Percentiles rank a stretch among this genome's conserved stretches.
These are phyloP conservation scores for Pelargonium cotyledonis DNA, from an alignment of 441 rosid species.

Conservation along the genomic window DNA sequence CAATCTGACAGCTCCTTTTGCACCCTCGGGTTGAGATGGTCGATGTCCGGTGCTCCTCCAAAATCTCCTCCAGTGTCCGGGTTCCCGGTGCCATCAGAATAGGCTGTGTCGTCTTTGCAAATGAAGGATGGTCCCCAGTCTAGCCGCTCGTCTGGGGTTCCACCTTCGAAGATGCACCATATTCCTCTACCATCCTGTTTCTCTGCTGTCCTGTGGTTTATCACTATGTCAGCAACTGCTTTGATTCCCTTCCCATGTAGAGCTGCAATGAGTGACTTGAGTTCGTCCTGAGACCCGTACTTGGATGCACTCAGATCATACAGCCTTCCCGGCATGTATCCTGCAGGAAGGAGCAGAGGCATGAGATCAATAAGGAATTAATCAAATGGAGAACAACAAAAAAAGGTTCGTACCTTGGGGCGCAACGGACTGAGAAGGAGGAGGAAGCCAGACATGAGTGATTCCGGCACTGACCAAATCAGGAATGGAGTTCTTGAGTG, in stretches of 20 bases:
- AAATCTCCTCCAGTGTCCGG: constrained; percentile 49
- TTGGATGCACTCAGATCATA: constrained; percentile 67
- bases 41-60: constrained; percentile 63
- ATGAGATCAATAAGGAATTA: too few relatives aligned
- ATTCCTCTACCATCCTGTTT: constrained; percentile 59
- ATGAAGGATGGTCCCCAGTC: constrained; percentile 81
- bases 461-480: constrained; percentile 49
- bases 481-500: constrained; percentile 37
- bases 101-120: constrained; percentile 41
- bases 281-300: constrained; percentile 52
- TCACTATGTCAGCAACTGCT: constrained; percentile 69
- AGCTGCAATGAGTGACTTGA: constrained; percentile 46
- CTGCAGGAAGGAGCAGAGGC: constrained; percentile 23
- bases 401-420: constrained; percentile 32
- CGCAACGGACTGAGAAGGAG: constrained; percentile 54
- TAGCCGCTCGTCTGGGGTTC: constrained; percentile 58
- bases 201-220: constrained; percentile 80
- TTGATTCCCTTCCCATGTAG: constrained; percentile 56
- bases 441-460: constrained; percentile 79
- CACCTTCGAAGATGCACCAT: constrained; percentile 72
- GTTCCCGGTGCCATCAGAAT: constrained; percentile 59
- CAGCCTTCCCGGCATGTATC: constrained; percentile 81
- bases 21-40: constrained; percentile 59
- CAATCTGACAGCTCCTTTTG: constrained; percentile 65
- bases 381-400: too few relatives aligned